phyloP scores from a whole-genome alignment of 148 eudicot species.

The Oxyria digyna region DNA sequence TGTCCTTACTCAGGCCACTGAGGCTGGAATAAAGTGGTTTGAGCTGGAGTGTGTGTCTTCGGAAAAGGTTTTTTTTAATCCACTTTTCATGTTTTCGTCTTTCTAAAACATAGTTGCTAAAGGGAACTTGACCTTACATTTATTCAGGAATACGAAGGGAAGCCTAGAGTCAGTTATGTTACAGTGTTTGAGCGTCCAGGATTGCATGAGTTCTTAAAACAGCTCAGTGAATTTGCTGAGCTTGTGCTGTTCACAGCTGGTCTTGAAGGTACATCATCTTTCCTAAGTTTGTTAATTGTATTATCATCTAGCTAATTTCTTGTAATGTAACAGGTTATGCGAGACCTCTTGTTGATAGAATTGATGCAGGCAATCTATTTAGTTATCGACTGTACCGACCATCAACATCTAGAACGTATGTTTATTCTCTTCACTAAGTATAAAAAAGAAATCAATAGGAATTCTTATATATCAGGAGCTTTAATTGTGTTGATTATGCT shows the following conservation, averaged over 20 bases:
- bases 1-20: constrained; percentile 73
- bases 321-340: constrained; percentile 62
- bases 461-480: neutral
- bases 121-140: constrained; percentile 10
- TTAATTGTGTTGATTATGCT: neutral
- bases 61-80: constrained; percentile 49
- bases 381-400: constrained; percentile 71
- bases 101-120: neutral
- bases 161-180: constrained; percentile 88
- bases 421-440: constrained; percentile 3
- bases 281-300: neutral
- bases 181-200: constrained; percentile 99
- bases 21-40: constrained; percentile 88
- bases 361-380: constrained; percentile 49
- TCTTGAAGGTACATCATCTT: constrained; percentile 62
- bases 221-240: constrained; percentile 88
- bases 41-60: constrained; percentile 92
- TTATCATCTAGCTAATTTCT: neutral
- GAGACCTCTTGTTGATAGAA: constrained; percentile 86
- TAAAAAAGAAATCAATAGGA: too few relatives aligned
- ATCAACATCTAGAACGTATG: constrained; percentile 84
- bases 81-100: constrained; percentile 3
- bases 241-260: constrained; percentile 95
- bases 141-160: constrained; percentile 78
- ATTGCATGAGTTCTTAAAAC: constrained; percentile 63